These are phyloP conservation scores for Pseudoturritis turrita DNA, from an alignment of 345 rosid genomes.

Conservation along the genomic window DNA sequence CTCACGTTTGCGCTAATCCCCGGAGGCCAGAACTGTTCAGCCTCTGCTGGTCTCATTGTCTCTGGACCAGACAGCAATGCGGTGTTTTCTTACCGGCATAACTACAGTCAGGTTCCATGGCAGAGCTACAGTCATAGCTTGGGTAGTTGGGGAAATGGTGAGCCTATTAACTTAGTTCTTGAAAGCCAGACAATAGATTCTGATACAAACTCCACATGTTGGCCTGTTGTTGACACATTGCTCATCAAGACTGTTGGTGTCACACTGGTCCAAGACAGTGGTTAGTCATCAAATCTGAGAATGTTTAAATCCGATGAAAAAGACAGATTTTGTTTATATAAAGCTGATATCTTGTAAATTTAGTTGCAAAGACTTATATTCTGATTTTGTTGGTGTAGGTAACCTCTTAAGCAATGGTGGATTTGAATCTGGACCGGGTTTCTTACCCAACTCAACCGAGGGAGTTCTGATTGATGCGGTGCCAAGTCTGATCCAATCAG, in stretches of 20 bases:
- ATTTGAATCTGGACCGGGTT: constrained; percentile 57
- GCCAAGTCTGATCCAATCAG: constrained; percentile 41
- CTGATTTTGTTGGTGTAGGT: constrained; percentile 28
- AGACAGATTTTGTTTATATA: not conserved
- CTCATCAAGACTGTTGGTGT: constrained; percentile 33
- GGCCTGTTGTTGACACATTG: constrained; percentile 52
- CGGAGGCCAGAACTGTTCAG: constrained; percentile 42
- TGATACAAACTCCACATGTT: constrained; percentile 42
- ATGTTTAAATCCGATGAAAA: not conserved
- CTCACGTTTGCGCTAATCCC: constrained; percentile 42
- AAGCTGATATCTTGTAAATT: not conserved
- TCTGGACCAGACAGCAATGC: constrained; percentile 47
- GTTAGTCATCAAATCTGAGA: constrained; percentile 19
- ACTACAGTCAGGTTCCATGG: constrained; percentile 42
- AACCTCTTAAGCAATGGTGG: constrained; percentile 51
- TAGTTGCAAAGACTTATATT: not conserved
- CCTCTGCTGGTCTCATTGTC: constrained; percentile 27
- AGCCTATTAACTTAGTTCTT: constrained; percentile 38
- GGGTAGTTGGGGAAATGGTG: constrained; percentile 44
- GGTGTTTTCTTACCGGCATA: constrained; percentile 32
- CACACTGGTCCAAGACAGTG: constrained; percentile 31
- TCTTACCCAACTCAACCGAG: constrained; percentile 39
- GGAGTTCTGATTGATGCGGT: constrained; percentile 48
- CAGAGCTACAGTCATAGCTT: constrained; percentile 43
- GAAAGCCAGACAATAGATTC: constrained; percentile 38